Percentiles rank a stretch among this genome's conserved stretches.
phyloP scores from a whole-genome alignment of 2,329 filamentous ascomycete genomes.

The Ceratocystis cacaofunesta region DNA sequence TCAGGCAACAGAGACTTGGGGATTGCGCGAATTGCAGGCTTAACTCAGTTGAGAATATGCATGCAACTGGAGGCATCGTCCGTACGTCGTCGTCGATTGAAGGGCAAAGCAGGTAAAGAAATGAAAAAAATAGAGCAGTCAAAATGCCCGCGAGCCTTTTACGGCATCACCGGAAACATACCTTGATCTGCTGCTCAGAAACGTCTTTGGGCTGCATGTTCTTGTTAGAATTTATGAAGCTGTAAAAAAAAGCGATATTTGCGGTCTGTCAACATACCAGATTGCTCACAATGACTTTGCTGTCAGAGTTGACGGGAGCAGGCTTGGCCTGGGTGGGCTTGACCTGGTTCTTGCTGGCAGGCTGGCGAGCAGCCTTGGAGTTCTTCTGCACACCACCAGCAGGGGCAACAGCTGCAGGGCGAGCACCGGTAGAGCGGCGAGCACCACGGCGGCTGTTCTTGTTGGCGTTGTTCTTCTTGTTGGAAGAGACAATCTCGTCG shows the following conservation, averaged over 20 bases:
- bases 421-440: constrained; percentile 36
- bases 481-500: constrained; percentile 85
- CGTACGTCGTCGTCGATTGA: constrained; percentile 14
- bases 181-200: constrained; percentile 95
- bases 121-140: constrained; percentile 16
- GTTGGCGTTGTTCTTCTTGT: constrained; percentile 43
- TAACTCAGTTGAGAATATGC: neutral
- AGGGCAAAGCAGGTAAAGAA: constrained; percentile 12
- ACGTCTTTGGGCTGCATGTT: constrained; percentile 72
- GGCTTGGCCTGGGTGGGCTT: constrained; percentile 44
- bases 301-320: constrained; percentile 50
- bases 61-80: constrained; percentile 11
- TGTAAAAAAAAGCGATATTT: neutral
- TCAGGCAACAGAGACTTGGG: neutral
- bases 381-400: constrained; percentile 78
- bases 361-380: constrained; percentile 46
- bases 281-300: constrained; percentile 98
- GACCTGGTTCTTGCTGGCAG: constrained; percentile 26
- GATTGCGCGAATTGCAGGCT: neutral
- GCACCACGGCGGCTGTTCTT: constrained; percentile 38
- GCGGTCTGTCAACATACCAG: constrained; percentile 49
- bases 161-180: constrained; percentile 79
- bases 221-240: constrained; percentile 31
- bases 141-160: constrained; percentile 17
- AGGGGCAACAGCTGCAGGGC: constrained; percentile 48